These are phyloP conservation scores for Odontarrhena argentea DNA, from an alignment of 345 rosid genomes.

Conservation along the genomic window DNA sequence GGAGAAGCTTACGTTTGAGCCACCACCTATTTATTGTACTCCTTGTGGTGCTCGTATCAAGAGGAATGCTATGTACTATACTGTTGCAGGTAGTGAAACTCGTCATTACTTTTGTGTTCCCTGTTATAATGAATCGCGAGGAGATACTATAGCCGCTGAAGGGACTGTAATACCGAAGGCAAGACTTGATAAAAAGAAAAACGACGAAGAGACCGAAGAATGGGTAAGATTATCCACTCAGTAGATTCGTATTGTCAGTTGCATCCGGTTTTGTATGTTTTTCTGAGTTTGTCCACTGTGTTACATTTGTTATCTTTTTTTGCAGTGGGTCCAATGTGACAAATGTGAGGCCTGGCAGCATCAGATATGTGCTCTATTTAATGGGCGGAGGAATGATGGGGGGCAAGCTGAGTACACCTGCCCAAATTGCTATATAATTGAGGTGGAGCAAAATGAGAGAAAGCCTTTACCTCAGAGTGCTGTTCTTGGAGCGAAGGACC, in stretches of 20 bases:
- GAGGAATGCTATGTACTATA: constrained; percentile 96
- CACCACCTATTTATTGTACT: constrained; percentile 94
- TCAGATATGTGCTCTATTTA: constrained; percentile 96
- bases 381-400: constrained; percentile 98
- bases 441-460: constrained; percentile 91
- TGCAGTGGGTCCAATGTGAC: constrained; percentile 99
- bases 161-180: constrained; percentile 67
- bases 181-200: constrained; percentile 95
- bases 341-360: constrained; percentile 99
- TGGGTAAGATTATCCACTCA: constrained; percentile 59
- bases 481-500: constrained; percentile 96
- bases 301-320: constrained; percentile 30
- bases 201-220: constrained; percentile 99
- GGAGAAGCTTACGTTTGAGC: constrained; percentile 97
- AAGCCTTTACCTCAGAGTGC: constrained; percentile 94
- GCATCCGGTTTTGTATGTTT: constrained; percentile 23
- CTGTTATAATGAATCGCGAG: constrained; percentile 95
- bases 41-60: constrained; percentile 97
- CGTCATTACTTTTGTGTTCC: constrained; percentile 93
- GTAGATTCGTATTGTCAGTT: constrained; percentile 7
- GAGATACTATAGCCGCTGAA: constrained; percentile 73
- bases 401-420: constrained; percentile 99
- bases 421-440: constrained; percentile 89
- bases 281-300: constrained; percentile 18
- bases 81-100: constrained; percentile 86